A percentile compares a stretch with the other conserved stretches of the same genome.
These are phyloP conservation scores for Astragalus membranaceus DNA, from an alignment of 306 rosid genomes.

Conservation along the genomic window DNA sequence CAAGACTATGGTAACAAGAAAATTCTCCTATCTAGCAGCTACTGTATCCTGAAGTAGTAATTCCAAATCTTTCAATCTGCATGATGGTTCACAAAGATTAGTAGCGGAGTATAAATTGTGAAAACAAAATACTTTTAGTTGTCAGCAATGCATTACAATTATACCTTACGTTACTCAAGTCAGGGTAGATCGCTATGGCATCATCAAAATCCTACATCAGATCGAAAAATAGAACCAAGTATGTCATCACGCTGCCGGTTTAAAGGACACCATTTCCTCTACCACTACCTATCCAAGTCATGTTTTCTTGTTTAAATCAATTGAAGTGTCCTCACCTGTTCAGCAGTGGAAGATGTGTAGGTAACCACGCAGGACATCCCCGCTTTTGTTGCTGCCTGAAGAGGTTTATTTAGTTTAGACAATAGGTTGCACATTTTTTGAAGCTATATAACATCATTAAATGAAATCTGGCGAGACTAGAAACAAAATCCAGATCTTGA, in stretches of 20 bases:
- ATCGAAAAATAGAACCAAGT: constrained; percentile 1
- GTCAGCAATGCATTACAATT: not conserved
- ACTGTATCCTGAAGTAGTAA: constrained; percentile 49
- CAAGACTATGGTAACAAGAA: no score
- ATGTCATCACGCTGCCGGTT: not conserved
- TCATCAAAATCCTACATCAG: constrained; percentile 64
- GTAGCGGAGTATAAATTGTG: not conserved
- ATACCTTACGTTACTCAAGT: constrained; percentile 77
- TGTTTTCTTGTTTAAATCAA: not conserved
- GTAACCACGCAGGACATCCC: constrained; percentile 86
- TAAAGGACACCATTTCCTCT: constrained; percentile 1
- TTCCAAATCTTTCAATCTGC: constrained; percentile 83
- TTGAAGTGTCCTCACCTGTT: constrained; percentile 45
- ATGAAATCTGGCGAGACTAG: not conserved
- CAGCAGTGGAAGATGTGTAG: constrained; percentile 85
- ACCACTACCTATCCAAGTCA: not conserved
- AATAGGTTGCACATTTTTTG: not conserved
- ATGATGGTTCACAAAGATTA: constrained; percentile 12
- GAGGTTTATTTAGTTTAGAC: constrained; percentile 14
- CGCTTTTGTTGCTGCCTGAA: constrained; percentile 83
- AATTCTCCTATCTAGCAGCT: constrained; percentile 41
- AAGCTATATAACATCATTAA: not conserved
- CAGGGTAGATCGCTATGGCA: constrained; percentile 77
- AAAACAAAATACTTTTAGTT: not conserved
- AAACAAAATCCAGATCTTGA: not conserved